phyloP scores from a whole-genome alignment of 1,284 basidiomycete genomes.

The Rhodofomes roseus region DNA sequence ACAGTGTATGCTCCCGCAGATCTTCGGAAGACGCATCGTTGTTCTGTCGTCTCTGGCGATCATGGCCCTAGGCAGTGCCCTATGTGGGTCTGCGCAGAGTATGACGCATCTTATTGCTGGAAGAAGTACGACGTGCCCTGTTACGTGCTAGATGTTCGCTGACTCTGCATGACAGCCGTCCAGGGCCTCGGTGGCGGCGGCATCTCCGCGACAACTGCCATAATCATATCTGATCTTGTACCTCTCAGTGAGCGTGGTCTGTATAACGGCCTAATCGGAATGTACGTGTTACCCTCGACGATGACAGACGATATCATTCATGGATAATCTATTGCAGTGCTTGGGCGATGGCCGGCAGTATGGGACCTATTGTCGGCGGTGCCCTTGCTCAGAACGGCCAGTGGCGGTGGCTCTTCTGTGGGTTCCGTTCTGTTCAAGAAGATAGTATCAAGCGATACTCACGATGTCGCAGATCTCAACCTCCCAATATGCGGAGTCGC shows the following conservation, averaged over 20 bases:
- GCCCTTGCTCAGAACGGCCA: conserved; percentile 10
- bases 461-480: conserved; percentile 13
- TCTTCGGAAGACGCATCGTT: conserved; percentile 13
- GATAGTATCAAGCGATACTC: neutral
- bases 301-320: neutral
- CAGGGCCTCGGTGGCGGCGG: conserved; percentile 8
- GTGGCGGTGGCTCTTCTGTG: conserved; percentile 26
- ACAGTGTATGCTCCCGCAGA: neutral
- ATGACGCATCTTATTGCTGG: conserved; percentile 44
- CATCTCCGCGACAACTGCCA: conserved; percentile 6
- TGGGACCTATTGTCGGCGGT: conserved; percentile 12
- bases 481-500: conserved; percentile 19
- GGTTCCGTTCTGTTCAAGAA: neutral
- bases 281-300: conserved; percentile 3
- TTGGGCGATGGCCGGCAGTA: conserved; percentile 5
- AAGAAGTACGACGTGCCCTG: conserved; percentile 16
- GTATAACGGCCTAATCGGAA: conserved; percentile 16
- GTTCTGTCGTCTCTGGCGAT: conserved; percentile 10
- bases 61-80: conserved; percentile 16
- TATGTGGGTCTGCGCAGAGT: conserved; percentile 39
- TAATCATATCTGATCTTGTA: conserved; percentile 18
- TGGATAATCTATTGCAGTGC: neutral
- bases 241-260: conserved; percentile 16
- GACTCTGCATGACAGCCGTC: neutral
- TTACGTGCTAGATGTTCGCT: neutral